These are phyloP conservation scores for Hymenoscyphus fraxineus DNA, from an alignment of 2,329 filamentous ascomycete genomes.

Conservation along the genomic window DNA sequence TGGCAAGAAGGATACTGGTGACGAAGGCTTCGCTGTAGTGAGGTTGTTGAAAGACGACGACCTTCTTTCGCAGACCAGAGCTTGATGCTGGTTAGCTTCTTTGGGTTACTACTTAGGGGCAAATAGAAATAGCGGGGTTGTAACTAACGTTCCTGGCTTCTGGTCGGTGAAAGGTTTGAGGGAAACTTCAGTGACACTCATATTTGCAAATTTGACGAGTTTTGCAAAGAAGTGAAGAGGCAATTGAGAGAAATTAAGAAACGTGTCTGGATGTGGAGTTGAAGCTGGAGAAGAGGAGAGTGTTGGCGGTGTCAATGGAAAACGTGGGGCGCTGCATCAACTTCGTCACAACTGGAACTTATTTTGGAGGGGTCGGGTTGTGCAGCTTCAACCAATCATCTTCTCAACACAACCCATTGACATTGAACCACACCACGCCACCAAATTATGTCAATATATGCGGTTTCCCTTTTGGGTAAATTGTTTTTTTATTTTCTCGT, in stretches of 20 bases:
- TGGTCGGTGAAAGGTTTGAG: slow-evolving; percentile 89
- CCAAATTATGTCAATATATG: not conserved
- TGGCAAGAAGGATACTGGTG: slow-evolving; percentile 88
- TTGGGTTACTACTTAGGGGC: slow-evolving; percentile 25
- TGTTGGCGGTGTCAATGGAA: slow-evolving; percentile 1
- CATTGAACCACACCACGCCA: not conserved
- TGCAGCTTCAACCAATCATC: slow-evolving; percentile 5
- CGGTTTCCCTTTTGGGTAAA: not conserved
- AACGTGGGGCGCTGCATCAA: not conserved
- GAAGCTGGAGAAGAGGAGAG: not conserved
- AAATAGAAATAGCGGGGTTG: slow-evolving; percentile 27
- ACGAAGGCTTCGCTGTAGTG: slow-evolving; percentile 97
- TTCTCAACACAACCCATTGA: not conserved
- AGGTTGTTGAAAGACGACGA: slow-evolving; percentile 91
- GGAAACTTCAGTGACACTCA: slow-evolving; percentile 76
- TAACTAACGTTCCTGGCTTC: slow-evolving; percentile 96
- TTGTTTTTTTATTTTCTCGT: not conserved
- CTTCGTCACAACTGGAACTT: not conserved
- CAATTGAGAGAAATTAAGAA: slow-evolving; percentile 10
- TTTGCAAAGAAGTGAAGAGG: slow-evolving; percentile 10
- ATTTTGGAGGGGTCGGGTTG: slow-evolving; percentile 8
- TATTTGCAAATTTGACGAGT: slow-evolving; percentile 40
- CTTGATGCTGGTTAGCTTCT: slow-evolving; percentile 46
- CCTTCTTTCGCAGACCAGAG: slow-evolving; percentile 97
- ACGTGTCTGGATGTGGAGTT: slow-evolving; percentile 6